Evolutionary conservation across 768 basidiomycete species (phyloP).

Genomic region (Tulasnella sp.): DNA sequence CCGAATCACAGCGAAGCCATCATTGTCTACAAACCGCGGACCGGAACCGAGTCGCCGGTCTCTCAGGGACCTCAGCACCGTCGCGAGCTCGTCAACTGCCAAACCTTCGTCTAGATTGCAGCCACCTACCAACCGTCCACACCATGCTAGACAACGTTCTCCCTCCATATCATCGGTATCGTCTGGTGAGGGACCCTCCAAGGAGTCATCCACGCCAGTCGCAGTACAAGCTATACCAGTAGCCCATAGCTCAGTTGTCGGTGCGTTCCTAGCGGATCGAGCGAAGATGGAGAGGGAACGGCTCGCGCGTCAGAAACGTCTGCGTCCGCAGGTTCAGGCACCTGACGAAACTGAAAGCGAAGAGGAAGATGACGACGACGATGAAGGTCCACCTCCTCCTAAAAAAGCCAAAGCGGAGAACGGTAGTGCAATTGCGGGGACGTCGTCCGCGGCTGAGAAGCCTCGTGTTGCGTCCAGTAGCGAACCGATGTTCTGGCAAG

Average conservation of each 20-base stretch:
- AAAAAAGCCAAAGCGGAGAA: background rate
- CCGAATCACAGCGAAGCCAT: background rate
- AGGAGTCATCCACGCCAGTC: background rate
- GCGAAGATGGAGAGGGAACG: constrained; percentile 71
- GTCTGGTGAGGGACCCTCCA: background rate
- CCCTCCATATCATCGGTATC: background rate
- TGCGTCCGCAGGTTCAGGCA: constrained; percentile 18
- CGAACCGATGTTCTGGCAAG: constrained; percentile 45
- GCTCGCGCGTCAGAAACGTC: constrained; percentile 48
- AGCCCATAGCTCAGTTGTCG: background rate
- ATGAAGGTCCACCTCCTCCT: constrained; percentile 16
- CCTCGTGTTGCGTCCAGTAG: background rate
- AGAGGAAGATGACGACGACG: constrained; percentile 21
- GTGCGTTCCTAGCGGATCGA: constrained; percentile 51
- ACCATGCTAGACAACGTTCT: background rate
- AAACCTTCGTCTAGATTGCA: background rate
- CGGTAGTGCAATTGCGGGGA: background rate
- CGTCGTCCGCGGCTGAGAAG: background rate
- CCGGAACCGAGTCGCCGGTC: background rate
- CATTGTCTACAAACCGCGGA: background rate
- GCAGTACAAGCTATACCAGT: background rate
- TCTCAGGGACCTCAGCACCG: background rate
- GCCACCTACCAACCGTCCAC: background rate
- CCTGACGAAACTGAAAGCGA: constrained; percentile 21
- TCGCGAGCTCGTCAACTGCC: background rate